Conservation (phyloP, 108 stramenopile species). For the Pseudonitzschia pungens region DNA sequence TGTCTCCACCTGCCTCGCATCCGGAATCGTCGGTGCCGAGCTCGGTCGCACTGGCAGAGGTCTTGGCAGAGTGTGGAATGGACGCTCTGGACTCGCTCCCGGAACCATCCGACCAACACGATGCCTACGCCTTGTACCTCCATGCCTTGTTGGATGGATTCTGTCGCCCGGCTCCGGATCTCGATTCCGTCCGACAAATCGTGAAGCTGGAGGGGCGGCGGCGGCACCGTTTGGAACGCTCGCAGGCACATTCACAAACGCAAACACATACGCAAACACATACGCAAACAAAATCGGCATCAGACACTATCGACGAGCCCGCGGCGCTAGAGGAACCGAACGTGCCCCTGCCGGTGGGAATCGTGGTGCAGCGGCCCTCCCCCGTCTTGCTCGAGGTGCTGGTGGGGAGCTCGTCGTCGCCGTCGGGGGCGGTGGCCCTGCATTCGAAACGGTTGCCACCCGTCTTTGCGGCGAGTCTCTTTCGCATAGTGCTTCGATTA, state of each 20-base stretch:
- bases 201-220: constrained; percentile 32
- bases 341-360: constrained; percentile 14
- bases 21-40: no score
- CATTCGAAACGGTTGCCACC: constrained; percentile 33
- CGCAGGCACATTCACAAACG: neutral
- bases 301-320: no score
- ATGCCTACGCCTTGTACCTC: constrained; percentile 12
- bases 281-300: neutral
- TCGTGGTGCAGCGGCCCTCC: constrained; percentile 23
- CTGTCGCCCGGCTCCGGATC: constrained; percentile 45
- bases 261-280: neutral
- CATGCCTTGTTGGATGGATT: constrained; percentile 57
- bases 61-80: neutral
- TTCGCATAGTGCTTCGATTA: constrained; percentile 64
- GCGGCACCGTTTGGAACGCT: neutral
- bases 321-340: neutral
- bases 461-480: constrained; percentile 51
- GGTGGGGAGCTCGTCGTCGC: neutral
- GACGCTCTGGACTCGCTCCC: neutral
- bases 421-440: neutral
- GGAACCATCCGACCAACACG: neutral
- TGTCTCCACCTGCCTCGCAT: no score
- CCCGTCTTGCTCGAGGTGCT: constrained; percentile 7
- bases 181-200: constrained; percentile 40
- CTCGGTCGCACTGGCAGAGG: neutral